phyloP scores from a whole-genome alignment of 148 eudicot genomes.

The Linanthus parryae region DNA sequence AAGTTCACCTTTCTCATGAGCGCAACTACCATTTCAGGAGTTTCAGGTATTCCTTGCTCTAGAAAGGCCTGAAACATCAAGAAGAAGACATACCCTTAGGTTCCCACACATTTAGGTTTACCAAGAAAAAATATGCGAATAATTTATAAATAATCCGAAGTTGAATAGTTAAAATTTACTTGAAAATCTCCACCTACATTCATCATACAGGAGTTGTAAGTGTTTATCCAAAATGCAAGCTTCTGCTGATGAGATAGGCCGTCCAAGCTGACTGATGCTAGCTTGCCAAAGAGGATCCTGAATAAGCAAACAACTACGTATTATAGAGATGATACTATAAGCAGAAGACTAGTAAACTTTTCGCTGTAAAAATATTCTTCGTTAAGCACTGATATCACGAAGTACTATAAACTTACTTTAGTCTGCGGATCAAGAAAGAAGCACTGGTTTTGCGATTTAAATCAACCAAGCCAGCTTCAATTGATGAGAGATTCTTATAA shows the following conservation, averaged over 20 bases:
- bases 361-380: too few relatives aligned
- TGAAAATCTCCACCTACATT: slow-evolving; percentile 46
- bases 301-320: slow-evolving; percentile 11
- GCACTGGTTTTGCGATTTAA: slow-evolving; percentile 59
- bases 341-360: too few relatives aligned
- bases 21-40: slow-evolving; percentile 62
- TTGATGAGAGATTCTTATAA: slow-evolving; percentile 42
- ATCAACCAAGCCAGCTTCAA: slow-evolving; percentile 65
- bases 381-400: too few relatives aligned
- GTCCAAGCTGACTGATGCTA: slow-evolving; percentile 58
- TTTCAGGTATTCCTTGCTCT: slow-evolving; percentile 81
- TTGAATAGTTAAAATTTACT: neutral
- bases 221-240: slow-evolving; percentile 97
- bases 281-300: slow-evolving; percentile 78
- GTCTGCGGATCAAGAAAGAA: slow-evolving; percentile 67
- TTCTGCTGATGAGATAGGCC: slow-evolving; percentile 88
- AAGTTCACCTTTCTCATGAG: slow-evolving; percentile 69
- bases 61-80: slow-evolving; percentile 60
- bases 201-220: slow-evolving; percentile 92
- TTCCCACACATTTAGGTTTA: neutral
- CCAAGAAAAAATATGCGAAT: neutral
- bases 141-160: neutral
- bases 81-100: slow-evolving; percentile 1
- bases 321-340: slow-evolving; percentile 6
- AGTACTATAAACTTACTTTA: slow-evolving; percentile 54